A percentile compares a stretch with the other conserved stretches of the same genome.
These are phyloP conservation scores for Oehlia diaphana DNA, from an alignment of 192 early-diverging fungal genomes.

Conservation along the genomic window DNA sequence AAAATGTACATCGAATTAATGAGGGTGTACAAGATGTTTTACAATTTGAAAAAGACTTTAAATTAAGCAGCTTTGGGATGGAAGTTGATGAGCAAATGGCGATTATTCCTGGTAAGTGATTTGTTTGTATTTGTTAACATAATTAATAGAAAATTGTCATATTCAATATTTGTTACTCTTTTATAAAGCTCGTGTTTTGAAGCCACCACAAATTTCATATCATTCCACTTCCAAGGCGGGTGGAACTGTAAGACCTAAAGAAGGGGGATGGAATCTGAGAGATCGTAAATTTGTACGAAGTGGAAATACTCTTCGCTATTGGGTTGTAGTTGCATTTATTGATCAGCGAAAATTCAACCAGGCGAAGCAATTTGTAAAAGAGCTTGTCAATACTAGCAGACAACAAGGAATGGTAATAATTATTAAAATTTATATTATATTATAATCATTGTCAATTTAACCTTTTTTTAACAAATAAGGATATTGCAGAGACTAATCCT, in stretches of 20 bases:
- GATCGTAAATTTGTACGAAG: constrained; percentile 78
- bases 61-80: constrained; percentile 75
- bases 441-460: not conserved
- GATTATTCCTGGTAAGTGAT: constrained; percentile 50
- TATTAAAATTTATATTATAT: constrained; percentile 30
- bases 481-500: constrained; percentile 44
- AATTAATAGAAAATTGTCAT: not conserved
- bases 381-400: constrained; percentile 70
- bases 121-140: not conserved
- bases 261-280: constrained; percentile 88
- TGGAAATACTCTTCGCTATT: constrained; percentile 74
- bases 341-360: constrained; percentile 47
- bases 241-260: constrained; percentile 51
- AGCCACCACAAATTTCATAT: constrained; percentile 77
- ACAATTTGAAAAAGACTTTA: constrained; percentile 64
- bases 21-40: constrained; percentile 64
- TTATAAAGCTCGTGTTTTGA: constrained; percentile 71
- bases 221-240: constrained; percentile 45
- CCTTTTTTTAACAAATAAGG: constrained; percentile 18
- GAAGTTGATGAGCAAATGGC: constrained; percentile 65
- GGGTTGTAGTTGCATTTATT: constrained; percentile 81
- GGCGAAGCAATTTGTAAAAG: constrained; percentile 72
- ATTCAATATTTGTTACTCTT: constrained; percentile 9
- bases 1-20: constrained; percentile 76
- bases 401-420: constrained; percentile 66